Percentiles rank a stretch among this genome's conserved stretches.
Conservation (phyloP, 192 early-diverging fungal genomes). For the Coemansia sp. region DNA sequence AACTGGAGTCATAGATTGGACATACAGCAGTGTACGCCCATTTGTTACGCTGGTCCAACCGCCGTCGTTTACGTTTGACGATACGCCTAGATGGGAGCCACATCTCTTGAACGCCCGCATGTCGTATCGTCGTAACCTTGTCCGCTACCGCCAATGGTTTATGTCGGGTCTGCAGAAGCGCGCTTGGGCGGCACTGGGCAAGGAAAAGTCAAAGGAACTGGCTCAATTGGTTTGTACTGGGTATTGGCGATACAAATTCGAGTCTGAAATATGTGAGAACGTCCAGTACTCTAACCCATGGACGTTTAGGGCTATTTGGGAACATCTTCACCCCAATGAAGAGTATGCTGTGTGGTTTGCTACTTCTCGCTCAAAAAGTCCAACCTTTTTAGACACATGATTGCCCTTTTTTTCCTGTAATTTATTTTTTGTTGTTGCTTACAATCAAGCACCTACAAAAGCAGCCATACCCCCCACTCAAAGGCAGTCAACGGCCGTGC, state of each 20-base stretch:
- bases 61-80: conserved; percentile 48
- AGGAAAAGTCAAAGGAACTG: conserved; percentile 14
- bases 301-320: conserved; percentile 49
- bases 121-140: conserved; percentile 42
- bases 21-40: conserved; percentile 28
- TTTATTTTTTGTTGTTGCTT: neutral
- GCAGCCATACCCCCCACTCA: neutral
- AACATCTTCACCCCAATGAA: conserved; percentile 22
- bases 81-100: conserved; percentile 52
- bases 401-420: neutral
- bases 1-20: conserved; percentile 43
- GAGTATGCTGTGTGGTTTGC: conserved; percentile 52
- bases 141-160: conserved; percentile 49
- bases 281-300: conserved; percentile 43
- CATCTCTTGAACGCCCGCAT: conserved; percentile 15
- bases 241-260: conserved; percentile 52
- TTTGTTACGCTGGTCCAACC: conserved; percentile 35
- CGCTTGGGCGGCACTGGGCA: conserved; percentile 30
- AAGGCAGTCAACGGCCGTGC: neutral
- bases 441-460: neutral
- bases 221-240: conserved; percentile 30
- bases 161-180: conserved; percentile 29
- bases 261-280: conserved; percentile 33
- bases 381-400: neutral
- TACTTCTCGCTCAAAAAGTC: conserved; percentile 11